Percentiles rank a stretch among this genome's conserved stretches.
Conservation (phyloP, 1,139 yeast species). For the Arxiozyma telluris region DNA sequence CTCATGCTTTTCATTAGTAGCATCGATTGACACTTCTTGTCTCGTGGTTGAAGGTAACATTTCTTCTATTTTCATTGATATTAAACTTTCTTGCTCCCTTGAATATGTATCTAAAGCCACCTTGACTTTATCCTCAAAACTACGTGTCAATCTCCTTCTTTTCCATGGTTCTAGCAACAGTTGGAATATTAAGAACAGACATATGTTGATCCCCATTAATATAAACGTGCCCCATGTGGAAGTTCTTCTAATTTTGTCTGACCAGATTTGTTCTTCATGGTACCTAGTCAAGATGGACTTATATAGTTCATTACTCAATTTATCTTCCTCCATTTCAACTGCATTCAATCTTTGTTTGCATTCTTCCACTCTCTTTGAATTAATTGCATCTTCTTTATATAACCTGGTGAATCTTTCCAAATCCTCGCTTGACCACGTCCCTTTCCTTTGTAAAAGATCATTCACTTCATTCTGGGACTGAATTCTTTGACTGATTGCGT, state of each 20-base stretch:
- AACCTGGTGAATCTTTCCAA: slow-evolving; percentile 75
- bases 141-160: slow-evolving; percentile 63
- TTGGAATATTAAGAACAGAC: slow-evolving; percentile 73
- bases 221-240: slow-evolving; percentile 97
- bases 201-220: slow-evolving; percentile 77
- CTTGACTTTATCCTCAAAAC: slow-evolving; percentile 75
- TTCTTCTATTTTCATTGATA: not conserved
- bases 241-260: slow-evolving; percentile 86
- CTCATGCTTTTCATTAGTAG: too few relatives aligned
- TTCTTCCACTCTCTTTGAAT: slow-evolving; percentile 52
- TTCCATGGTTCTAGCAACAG: slow-evolving; percentile 93
- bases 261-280: slow-evolving; percentile 97
- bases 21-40: not conserved
- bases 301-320: slow-evolving; percentile 58
- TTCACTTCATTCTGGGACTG: slow-evolving; percentile 78
- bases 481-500: slow-evolving; percentile 58
- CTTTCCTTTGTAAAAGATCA: slow-evolving; percentile 78
- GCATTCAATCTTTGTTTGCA: slow-evolving; percentile 44
- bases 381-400: slow-evolving; percentile 71
- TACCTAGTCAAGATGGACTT: slow-evolving; percentile 78
- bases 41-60: not conserved
- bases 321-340: slow-evolving; percentile 61
- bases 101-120: slow-evolving; percentile 39
- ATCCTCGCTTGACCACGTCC: slow-evolving; percentile 69
- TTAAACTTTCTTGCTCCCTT: slow-evolving; percentile 19